phyloP scores from a whole-genome alignment of 139 green algal genomes.

The Haematococcus sp. region DNA sequence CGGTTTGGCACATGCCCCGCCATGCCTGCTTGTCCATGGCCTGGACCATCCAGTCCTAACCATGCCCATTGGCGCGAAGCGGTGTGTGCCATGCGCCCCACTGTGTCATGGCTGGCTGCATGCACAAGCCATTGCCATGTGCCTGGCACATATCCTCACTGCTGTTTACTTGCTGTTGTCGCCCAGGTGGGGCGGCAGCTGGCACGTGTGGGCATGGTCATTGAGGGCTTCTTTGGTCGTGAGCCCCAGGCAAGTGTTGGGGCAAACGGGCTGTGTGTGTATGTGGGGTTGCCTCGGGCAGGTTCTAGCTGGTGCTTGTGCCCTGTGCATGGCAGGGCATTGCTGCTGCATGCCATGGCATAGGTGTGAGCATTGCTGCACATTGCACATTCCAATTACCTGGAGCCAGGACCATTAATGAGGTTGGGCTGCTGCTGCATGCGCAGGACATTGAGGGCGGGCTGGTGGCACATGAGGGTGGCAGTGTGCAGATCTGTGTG shows the following conservation, averaged over 20 bases:
- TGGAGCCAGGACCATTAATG: constrained; percentile 71
- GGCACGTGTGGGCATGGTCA: neutral
- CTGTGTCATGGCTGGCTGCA: neutral
- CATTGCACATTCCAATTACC: too few relatives aligned
- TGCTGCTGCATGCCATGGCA: neutral
- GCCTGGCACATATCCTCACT: neutral
- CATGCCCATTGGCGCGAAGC: too few relatives aligned
- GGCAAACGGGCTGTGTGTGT: neutral
- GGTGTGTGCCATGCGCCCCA: too few relatives aligned
- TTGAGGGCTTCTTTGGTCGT: neutral
- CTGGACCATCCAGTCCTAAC: too few relatives aligned
- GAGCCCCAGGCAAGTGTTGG: neutral
- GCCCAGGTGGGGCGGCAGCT: neutral
- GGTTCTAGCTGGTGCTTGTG: neutral
- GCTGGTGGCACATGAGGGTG: constrained; percentile 48
- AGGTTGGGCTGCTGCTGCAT: constrained; percentile 37
- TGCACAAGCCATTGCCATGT: too few relatives aligned
- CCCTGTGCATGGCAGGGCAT: neutral
- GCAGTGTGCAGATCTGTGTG: constrained; percentile 34
- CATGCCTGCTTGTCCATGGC: too few relatives aligned
- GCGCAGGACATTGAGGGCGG: constrained; percentile 91
- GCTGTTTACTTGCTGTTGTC: neutral
- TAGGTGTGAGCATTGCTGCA: constrained; percentile 65
- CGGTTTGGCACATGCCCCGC: too few relatives aligned
- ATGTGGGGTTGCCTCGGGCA: neutral